Percentiles rank a stretch among this genome's conserved stretches.
These are phyloP conservation scores for Kuraishia capsulata DNA, from an alignment of 805 yeast species.

Conservation along the genomic window DNA sequence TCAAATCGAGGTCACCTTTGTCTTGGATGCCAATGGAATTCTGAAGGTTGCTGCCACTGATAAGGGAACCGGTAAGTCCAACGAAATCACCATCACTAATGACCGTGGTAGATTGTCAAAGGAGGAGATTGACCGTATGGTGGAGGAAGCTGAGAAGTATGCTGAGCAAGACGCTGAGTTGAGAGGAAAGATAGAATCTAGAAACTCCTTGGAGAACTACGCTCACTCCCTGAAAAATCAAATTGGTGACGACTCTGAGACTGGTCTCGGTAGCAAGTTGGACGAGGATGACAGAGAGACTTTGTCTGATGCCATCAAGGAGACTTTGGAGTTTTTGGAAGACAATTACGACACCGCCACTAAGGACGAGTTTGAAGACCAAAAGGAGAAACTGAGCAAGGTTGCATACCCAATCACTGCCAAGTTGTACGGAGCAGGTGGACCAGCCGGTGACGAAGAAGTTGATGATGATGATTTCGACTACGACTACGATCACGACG, in stretches of 20 bases:
- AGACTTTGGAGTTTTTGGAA: slow-evolving; percentile 58
- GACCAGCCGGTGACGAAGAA: slow-evolving; percentile 30
- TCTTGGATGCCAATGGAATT: slow-evolving; percentile 80
- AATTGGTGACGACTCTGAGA: slow-evolving; percentile 31
- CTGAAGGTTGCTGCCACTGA: slow-evolving; percentile 82
- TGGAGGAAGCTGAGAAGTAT: slow-evolving; percentile 90
- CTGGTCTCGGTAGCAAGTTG: slow-evolving; percentile 66
- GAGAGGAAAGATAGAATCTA: slow-evolving; percentile 79
- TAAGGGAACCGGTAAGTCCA: slow-evolving; percentile 89
- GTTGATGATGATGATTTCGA: slow-evolving; percentile 43
- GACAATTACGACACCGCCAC: slow-evolving; percentile 82
- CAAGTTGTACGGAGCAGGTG: slow-evolving; percentile 63
- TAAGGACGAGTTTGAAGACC: slow-evolving; percentile 89
- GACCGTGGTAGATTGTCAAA: slow-evolving; percentile 91
- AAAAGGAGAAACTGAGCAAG: slow-evolving; percentile 71
- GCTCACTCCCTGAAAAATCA: slow-evolving; percentile 77
- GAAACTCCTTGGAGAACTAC: slow-evolving; percentile 82
- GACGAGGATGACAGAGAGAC: slow-evolving; percentile 89
- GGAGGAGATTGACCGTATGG: slow-evolving; percentile 96
- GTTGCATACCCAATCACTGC: slow-evolving; percentile 89
- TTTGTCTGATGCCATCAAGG: slow-evolving; percentile 77
- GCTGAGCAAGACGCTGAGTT: slow-evolving; percentile 86
- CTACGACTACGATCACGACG: slow-evolving; percentile 51
- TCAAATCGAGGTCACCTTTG: slow-evolving; percentile 85
- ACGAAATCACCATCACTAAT: slow-evolving; percentile 84